phyloP scores from a whole-genome alignment of 805 yeast genomes.

The Lachancea waltii region DNA sequence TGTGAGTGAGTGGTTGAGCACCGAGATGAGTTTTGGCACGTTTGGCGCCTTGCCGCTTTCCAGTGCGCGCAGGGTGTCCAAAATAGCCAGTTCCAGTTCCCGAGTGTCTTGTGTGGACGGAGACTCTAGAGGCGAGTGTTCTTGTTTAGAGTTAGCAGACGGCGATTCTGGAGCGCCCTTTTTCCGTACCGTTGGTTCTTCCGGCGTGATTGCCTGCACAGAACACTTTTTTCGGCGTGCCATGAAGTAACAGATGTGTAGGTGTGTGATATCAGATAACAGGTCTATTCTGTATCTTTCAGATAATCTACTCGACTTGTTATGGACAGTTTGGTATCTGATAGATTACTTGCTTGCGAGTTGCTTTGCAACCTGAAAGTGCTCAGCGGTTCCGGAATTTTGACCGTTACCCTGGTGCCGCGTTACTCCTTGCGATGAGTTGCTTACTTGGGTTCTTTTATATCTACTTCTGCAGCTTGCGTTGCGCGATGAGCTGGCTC shows the following conservation, averaged over 20 bases:
- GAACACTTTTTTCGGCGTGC: neutral
- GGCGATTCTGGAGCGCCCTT: slow-evolving; percentile 1
- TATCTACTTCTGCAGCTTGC: slow-evolving; percentile 1
- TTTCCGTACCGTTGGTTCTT: slow-evolving; percentile 7
- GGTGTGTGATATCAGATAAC: no score
- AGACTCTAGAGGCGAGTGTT: slow-evolving; percentile 1
- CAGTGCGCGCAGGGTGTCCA: slow-evolving; percentile 15
- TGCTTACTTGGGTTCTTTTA: neutral
- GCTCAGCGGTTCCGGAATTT: no score
- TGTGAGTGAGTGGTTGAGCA: slow-evolving; percentile 24
- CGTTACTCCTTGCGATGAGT: neutral
- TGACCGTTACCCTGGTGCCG: neutral
- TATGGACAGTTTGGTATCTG: no score
- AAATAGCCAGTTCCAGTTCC: slow-evolving; percentile 20
- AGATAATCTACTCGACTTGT: no score
- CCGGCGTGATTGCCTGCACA: slow-evolving; percentile 10
- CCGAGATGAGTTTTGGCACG: slow-evolving; percentile 16
- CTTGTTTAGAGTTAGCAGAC: no score
- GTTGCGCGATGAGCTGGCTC: slow-evolving; percentile 1
- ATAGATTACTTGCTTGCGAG: no score
- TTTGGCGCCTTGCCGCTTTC: slow-evolving; percentile 12
- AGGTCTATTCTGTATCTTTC: no score
- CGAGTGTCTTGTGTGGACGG: slow-evolving; percentile 22
- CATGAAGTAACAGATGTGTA: no score
- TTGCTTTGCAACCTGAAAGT: no score